These are phyloP conservation scores for Pythium utonaiense DNA, from an alignment of 352 stramenopile species.

Conservation along the genomic window DNA sequence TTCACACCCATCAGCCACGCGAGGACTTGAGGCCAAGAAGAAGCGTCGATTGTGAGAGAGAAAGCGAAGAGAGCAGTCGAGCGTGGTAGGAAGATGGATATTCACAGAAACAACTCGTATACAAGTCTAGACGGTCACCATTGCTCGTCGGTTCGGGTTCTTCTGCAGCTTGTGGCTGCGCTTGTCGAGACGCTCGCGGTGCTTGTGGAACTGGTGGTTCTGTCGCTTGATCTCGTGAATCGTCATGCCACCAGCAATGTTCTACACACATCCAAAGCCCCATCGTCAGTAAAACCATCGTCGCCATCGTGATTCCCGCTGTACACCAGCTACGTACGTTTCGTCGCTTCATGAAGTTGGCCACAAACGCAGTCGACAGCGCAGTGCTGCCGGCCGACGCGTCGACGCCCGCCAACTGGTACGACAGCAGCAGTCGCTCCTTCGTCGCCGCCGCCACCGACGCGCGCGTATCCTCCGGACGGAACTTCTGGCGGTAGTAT, in stretches of 20 bases:
- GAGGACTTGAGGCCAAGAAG: conserved; percentile 9
- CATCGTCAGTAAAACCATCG: background rate
- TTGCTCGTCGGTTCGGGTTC: conserved; percentile 68
- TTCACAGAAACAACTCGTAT: conserved; percentile 10
- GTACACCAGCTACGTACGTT: conserved; percentile 36
- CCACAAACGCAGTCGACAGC: conserved; percentile 74
- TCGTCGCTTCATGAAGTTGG: conserved; percentile 76
- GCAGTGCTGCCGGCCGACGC: conserved; percentile 49
- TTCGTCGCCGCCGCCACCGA: conserved; percentile 78
- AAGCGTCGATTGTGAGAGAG: conserved; percentile 17
- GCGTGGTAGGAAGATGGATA: conserved; percentile 11
- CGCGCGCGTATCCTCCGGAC: conserved; percentile 66
- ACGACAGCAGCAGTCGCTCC: conserved; percentile 70
- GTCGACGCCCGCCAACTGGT: conserved; percentile 70
- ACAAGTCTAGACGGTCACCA: conserved; percentile 71
- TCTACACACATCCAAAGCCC: conserved; percentile 29
- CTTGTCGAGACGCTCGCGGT: conserved; percentile 72
- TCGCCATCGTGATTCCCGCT: background rate
- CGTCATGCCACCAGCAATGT: conserved; percentile 73
- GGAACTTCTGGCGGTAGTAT: conserved; percentile 90
- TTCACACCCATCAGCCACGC: background rate
- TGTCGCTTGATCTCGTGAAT: conserved; percentile 63
- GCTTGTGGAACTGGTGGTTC: conserved; percentile 76
- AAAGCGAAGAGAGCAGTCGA: conserved; percentile 7
- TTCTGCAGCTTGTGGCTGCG: conserved; percentile 86